phyloP scores from a whole-genome alignment of 1,139 yeast species.

The Magnusiomyces paraingens region DNA sequence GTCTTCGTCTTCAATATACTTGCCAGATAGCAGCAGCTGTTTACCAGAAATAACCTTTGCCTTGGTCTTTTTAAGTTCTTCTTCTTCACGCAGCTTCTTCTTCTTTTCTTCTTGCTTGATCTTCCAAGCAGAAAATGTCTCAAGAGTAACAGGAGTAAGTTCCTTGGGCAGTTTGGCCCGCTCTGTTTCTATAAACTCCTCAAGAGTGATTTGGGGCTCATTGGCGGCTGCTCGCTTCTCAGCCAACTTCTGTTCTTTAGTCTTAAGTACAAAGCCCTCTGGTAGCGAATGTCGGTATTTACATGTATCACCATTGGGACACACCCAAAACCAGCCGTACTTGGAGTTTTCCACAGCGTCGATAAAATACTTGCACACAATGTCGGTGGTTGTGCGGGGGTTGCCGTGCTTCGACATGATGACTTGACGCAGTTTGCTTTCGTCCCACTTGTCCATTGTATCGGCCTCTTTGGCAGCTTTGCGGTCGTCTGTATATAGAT shows the following conservation, averaged over 20 bases:
- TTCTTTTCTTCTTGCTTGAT: constrained; percentile 55
- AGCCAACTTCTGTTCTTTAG: constrained; percentile 88
- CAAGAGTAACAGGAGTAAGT: constrained; percentile 83
- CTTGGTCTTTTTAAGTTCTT: constrained; percentile 44
- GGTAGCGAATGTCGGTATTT: constrained; percentile 96
- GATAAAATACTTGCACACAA: constrained; percentile 86
- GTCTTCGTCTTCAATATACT: constrained; percentile 55
- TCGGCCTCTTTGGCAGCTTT: constrained; percentile 61
- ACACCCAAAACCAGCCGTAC: constrained; percentile 98
- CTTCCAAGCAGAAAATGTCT: constrained; percentile 84
- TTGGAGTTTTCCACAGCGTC: constrained; percentile 97
- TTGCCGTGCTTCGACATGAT: constrained; percentile 91
- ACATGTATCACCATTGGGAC: constrained; percentile 95
- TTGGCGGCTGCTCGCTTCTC: constrained; percentile 81
- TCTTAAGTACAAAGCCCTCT: constrained; percentile 91
- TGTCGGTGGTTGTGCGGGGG: constrained; percentile 90
- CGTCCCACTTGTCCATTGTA: constrained; percentile 97
- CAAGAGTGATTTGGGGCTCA: constrained; percentile 87
- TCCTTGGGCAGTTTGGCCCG: constrained; percentile 74
- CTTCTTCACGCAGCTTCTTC: constrained; percentile 39
- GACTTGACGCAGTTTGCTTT: constrained; percentile 83
- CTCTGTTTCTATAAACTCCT: constrained; percentile 92
- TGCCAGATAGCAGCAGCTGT: constrained; percentile 66
- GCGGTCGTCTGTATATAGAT: constrained; percentile 87
- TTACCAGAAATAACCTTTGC: constrained; percentile 57